These are phyloP conservation scores for Phytophthora citricola DNA, from an alignment of 352 stramenopile species.

Conservation along the genomic window DNA sequence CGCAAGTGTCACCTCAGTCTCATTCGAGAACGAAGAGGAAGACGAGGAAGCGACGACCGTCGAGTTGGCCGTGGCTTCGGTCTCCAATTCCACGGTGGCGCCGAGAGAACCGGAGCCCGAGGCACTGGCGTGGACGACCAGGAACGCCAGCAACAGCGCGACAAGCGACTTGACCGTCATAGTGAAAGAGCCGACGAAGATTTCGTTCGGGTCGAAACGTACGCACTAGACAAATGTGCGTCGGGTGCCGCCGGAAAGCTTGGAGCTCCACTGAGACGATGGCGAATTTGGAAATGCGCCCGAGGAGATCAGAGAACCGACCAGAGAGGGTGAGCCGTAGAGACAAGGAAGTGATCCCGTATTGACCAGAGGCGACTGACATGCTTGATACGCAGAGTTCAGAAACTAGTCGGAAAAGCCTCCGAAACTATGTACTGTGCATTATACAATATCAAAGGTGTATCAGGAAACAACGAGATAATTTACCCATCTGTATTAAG, in stretches of 20 bases:
- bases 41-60: conserved; percentile 4
- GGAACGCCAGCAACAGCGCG: conserved; percentile 23
- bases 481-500: not conserved
- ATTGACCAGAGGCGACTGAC: conserved; percentile 18
- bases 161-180: conserved; percentile 20
- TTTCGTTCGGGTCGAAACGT: not conserved
- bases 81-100: conserved; percentile 9
- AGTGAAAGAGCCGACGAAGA: not conserved
- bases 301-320: conserved; percentile 31
- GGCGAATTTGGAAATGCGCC: conserved; percentile 18
- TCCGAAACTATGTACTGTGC: not conserved
- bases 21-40: conserved; percentile 9
- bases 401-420: conserved; percentile 22
- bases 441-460: not conserved
- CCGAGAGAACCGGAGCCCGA: conserved; percentile 28
- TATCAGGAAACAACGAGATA: not conserved
- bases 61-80: conserved; percentile 4
- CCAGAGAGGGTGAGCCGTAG: conserved; percentile 28
- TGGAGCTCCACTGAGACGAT: not conserved
- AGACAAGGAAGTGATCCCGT: conserved; percentile 17
- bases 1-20: conserved; percentile 19
- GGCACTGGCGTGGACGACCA: conserved; percentile 6
- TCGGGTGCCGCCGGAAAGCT: not conserved
- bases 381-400: conserved; percentile 14
- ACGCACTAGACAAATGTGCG: conserved; percentile 8